These are phyloP conservation scores for Candida manassasensis DNA, from an alignment of 805 yeast genomes.

Conservation along the genomic window DNA sequence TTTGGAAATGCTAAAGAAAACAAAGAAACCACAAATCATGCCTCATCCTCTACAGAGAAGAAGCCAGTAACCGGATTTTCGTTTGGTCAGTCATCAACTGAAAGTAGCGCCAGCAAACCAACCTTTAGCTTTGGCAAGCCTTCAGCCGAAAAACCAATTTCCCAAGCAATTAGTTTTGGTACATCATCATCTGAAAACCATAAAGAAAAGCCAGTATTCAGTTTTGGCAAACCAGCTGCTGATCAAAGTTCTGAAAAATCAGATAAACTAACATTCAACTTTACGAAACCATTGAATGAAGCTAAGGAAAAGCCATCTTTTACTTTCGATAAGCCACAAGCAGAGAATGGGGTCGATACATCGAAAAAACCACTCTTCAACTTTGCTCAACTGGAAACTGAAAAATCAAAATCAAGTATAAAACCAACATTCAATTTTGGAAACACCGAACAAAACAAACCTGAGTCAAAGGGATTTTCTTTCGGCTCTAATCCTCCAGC, in stretches of 20 bases:
- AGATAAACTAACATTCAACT: conserved; percentile 1
- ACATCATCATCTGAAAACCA: too few relatives aligned
- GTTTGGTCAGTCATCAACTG: neutral
- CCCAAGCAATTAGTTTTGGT: too few relatives aligned
- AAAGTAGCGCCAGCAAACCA: conserved; percentile 1
- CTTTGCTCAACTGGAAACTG: too few relatives aligned
- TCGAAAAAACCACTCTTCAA: too few relatives aligned
- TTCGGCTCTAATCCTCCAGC: conserved; percentile 11
- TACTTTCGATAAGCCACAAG: neutral
- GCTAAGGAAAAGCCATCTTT: conserved; percentile 5
- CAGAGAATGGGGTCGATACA: neutral
- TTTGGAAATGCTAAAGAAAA: conserved; percentile 3
- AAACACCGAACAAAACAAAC: neutral
- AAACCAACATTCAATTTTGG: conserved; percentile 4
- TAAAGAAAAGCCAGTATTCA: too few relatives aligned
- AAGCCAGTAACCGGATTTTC: neutral
- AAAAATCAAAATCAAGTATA: too few relatives aligned
- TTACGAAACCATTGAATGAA: conserved; percentile 1
- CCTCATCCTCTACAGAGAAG: neutral
- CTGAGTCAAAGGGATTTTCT: conserved; percentile 2
- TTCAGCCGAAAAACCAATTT: neutral
- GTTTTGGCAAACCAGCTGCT: too few relatives aligned
- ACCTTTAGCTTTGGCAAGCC: conserved; percentile 5
- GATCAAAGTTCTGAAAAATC: too few relatives aligned
- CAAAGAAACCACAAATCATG: neutral